Evolutionary conservation across 176 grass and related monocot species (phyloP).

Genomic region (Coix lacrymajobi): DNA sequence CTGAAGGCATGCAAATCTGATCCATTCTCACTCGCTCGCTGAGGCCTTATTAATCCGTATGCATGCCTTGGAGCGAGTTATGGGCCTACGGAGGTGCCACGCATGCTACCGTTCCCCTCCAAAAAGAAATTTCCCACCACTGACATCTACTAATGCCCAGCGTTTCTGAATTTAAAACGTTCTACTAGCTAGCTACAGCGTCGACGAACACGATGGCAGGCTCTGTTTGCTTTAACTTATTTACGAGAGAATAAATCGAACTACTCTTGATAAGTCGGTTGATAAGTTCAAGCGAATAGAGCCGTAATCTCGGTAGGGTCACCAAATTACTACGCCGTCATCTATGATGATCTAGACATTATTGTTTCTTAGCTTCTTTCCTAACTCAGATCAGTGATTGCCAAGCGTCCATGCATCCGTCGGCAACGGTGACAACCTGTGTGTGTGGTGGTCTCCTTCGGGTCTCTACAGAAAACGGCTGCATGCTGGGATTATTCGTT

Average conservation of each 20-base stretch:
- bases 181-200: too few relatives aligned
- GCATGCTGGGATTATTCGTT: conserved; percentile 12
- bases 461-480: background rate
- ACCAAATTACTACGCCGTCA: background rate
- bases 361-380: background rate
- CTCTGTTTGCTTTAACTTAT: too few relatives aligned
- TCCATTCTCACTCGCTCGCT: background rate
- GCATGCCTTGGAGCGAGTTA: background rate
- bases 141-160: too few relatives aligned
- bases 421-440: background rate
- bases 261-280: too few relatives aligned
- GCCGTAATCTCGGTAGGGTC: background rate
- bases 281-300: too few relatives aligned
- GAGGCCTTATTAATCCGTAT: background rate
- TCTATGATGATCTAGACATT: background rate
- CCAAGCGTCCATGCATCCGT: background rate
- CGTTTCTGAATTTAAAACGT: too few relatives aligned
- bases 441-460: background rate
- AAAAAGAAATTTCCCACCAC: background rate
- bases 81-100: background rate
- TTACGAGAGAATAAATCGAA: too few relatives aligned
- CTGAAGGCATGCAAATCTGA: conserved; percentile 1
- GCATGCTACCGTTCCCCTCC: background rate
- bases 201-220: too few relatives aligned
- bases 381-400: background rate